Evolutionary conservation across 2,329 filamentous ascomycete species (phyloP).

Genomic region (Chrysoporthe austroafricana): DNA sequence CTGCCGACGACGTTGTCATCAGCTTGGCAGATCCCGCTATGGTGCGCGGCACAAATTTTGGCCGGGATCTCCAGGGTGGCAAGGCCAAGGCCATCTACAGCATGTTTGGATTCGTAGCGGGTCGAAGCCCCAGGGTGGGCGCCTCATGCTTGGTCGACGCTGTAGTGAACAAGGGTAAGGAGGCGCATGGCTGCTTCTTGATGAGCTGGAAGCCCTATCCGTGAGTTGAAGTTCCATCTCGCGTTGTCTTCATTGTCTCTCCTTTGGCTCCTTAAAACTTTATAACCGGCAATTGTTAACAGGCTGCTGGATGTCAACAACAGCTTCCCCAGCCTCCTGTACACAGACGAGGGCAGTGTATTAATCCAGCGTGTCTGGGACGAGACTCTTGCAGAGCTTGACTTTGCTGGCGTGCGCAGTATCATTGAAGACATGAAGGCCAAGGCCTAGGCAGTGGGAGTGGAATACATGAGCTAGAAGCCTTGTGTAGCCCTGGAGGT

Average conservation of each 20-base stretch:
- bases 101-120: too few species aligned
- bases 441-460: too few species aligned
- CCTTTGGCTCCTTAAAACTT: too few species aligned
- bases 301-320: slow-evolving; percentile 31
- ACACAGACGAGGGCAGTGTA: slow-evolving; percentile 2
- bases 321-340: slow-evolving; percentile 34
- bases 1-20: slow-evolving; percentile 34
- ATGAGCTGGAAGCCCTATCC: slow-evolving; percentile 33
- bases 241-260: too few species aligned
- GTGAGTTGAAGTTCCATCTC: slow-evolving; percentile 34
- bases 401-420: slow-evolving; percentile 21
- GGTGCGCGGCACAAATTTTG: slow-evolving; percentile 37
- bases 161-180: slow-evolving; percentile 37
- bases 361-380: slow-evolving; percentile 23
- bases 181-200: slow-evolving; percentile 38
- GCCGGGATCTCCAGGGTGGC: slow-evolving; percentile 28
- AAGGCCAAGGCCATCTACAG: neutral
- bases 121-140: slow-evolving; percentile 32
- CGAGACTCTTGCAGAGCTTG: slow-evolving; percentile 26
- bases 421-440: neutral
- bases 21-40: slow-evolving; percentile 42
- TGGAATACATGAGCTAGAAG: too few species aligned
- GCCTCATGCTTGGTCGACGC: slow-evolving; percentile 42
- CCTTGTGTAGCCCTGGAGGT: too few species aligned
- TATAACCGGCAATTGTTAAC: too few species aligned